These are phyloP conservation scores for Teunomyces kruisii DNA, from an alignment of 805 yeast species.

Conservation along the genomic window DNA sequence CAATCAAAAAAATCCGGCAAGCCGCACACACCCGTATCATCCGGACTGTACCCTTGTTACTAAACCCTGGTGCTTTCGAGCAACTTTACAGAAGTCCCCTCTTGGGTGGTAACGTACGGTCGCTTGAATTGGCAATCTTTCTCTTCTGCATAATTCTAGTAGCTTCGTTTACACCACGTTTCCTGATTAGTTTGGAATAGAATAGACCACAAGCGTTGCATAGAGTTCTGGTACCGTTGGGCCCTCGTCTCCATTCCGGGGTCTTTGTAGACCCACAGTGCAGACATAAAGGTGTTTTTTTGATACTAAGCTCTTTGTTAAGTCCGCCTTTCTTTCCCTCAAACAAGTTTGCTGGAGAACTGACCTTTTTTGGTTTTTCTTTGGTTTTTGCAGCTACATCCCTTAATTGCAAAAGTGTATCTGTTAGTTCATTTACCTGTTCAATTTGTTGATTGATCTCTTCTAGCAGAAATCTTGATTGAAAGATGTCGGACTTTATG, in stretches of 20 bases:
- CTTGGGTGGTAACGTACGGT: not conserved
- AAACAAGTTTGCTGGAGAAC: not conserved
- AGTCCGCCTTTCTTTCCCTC: conserved; percentile 9
- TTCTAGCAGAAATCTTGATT: not conserved
- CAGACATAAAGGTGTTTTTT: conserved; percentile 7
- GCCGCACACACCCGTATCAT: not conserved
- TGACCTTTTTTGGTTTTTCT: not conserved
- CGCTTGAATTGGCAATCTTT: conserved; percentile 5
- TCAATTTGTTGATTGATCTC: not conserved
- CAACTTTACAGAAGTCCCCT: not conserved
- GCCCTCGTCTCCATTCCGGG: conserved; percentile 22
- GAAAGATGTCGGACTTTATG: too few species aligned
- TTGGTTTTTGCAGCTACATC: not conserved
- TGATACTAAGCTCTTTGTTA: conserved; percentile 11
- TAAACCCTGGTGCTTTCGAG: not conserved
- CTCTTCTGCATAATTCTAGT: conserved; percentile 6
- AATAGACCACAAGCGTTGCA: conserved; percentile 23
- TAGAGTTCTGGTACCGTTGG: conserved; percentile 15
- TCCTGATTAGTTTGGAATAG: conserved; percentile 14
- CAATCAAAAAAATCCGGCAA: not conserved
- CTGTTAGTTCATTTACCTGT: not conserved
- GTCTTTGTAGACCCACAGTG: conserved; percentile 19
- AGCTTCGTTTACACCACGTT: conserved; percentile 10
- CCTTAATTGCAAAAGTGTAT: not conserved
- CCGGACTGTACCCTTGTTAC: not conserved